Evolutionary conservation across 495 filamentous ascomycete species (phyloP).

Genomic region (Lasiosphaeria miniovina): DNA sequence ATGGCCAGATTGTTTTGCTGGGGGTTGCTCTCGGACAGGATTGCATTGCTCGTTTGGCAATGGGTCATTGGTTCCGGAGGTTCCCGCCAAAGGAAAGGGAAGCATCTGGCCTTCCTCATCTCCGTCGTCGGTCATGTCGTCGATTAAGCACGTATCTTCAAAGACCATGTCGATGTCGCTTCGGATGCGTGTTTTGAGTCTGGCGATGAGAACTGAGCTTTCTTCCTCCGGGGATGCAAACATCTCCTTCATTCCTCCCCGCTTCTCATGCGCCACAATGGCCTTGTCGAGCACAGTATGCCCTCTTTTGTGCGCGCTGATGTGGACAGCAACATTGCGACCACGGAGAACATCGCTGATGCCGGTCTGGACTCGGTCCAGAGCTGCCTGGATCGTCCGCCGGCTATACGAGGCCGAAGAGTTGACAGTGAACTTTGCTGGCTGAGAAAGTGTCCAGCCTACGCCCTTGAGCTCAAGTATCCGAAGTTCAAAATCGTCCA

Average conservation of each 20-base stretch:
- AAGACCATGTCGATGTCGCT: constrained; percentile 44
- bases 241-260: constrained; percentile 16
- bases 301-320: constrained; percentile 45
- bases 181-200: constrained; percentile 38
- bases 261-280: constrained; percentile 38
- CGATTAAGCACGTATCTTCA: constrained; percentile 43
- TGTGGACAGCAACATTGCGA: constrained; percentile 38
- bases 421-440: constrained; percentile 34
- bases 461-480: constrained; percentile 41
- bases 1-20: constrained; percentile 5
- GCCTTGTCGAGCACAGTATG: constrained; percentile 47
- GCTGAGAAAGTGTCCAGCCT: constrained; percentile 38
- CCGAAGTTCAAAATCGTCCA: constrained; percentile 43
- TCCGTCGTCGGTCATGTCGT: constrained; percentile 35
- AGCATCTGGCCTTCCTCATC: constrained; percentile 11
- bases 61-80: constrained; percentile 10
- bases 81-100: constrained; percentile 8
- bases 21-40: constrained; percentile 5
- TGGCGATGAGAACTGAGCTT: constrained; percentile 23
- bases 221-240: constrained; percentile 24
- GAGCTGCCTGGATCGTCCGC: constrained; percentile 38
- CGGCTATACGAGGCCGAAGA: constrained; percentile 32
- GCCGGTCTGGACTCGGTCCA: constrained; percentile 45
- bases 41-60: constrained; percentile 1
- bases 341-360: constrained; percentile 45